Percentiles rank a stretch among this genome's conserved stretches.
Conservation (phyloP, 495 filamentous ascomycete species). For the Talaromyces stipitatus region DNA sequence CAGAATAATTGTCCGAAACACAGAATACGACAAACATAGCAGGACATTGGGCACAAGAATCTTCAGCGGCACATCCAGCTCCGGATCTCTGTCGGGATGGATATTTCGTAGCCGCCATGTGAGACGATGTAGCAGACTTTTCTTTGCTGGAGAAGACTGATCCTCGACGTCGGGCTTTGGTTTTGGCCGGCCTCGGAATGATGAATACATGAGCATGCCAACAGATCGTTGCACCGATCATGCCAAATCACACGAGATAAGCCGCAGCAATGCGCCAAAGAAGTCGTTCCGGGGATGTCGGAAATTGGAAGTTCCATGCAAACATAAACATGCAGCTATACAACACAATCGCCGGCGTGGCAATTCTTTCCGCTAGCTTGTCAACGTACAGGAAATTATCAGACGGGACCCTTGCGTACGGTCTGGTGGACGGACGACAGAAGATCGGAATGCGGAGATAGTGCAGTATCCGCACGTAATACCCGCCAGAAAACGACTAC, state of each 20-base stretch:
- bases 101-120: conserved; percentile 13
- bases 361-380: conserved; percentile 8
- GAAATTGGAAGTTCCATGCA: conserved; percentile 23
- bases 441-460: conserved; percentile 12
- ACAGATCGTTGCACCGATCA: conserved; percentile 1
- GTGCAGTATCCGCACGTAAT: conserved; percentile 14
- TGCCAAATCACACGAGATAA: conserved; percentile 10
- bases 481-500: conserved; percentile 11
- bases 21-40: conserved; percentile 14
- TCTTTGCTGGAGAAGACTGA: not conserved
- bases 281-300: conserved; percentile 12
- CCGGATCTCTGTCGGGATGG: conserved; percentile 11
- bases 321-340: conserved; percentile 20
- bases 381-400: conserved; percentile 9
- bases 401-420: conserved; percentile 15
- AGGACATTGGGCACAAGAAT: conserved; percentile 9
- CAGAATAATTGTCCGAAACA: conserved; percentile 18
- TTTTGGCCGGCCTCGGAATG: not conserved
- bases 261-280: conserved; percentile 21
- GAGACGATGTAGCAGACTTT: not conserved
- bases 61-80: conserved; percentile 8
- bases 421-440: conserved; percentile 6
- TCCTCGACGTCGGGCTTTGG: not conserved
- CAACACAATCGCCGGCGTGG: conserved; percentile 7
- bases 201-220: conserved; percentile 3